A percentile compares a stretch with the other conserved stretches of the same genome.
These are phyloP conservation scores for Echites panduratus DNA, from an alignment of 257 asterid genomes.

Conservation along the genomic window DNA sequence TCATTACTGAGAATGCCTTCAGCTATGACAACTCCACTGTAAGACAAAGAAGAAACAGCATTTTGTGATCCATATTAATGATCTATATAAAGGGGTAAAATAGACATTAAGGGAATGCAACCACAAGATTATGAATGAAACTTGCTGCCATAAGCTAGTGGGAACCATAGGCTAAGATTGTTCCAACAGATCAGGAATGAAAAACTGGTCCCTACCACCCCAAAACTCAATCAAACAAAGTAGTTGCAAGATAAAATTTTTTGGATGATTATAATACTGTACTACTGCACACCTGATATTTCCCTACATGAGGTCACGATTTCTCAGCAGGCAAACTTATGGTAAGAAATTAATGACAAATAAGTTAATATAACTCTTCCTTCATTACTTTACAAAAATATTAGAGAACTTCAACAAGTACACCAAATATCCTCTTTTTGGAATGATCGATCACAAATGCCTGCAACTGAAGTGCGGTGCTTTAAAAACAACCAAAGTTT, in stretches of 20 bases:
- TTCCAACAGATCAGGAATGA: background rate
- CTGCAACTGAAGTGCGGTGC: background rate
- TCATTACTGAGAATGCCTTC: conserved; percentile 60
- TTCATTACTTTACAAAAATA: background rate
- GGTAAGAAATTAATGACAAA: background rate
- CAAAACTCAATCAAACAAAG: background rate
- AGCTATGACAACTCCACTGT: conserved; percentile 96
- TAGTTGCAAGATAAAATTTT: background rate
- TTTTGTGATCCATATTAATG: conserved; percentile 6
- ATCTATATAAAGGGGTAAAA: background rate
- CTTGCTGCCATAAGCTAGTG: background rate
- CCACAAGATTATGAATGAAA: background rate
- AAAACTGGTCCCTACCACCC: background rate
- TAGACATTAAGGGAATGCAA: background rate
- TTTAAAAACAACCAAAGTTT: background rate
- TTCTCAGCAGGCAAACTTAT: background rate
- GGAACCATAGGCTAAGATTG: background rate
- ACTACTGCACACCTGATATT: background rate
- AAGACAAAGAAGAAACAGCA: conserved; percentile 21
- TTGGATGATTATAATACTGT: background rate
- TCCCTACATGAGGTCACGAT: background rate
- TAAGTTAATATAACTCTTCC: background rate
- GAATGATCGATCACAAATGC: background rate
- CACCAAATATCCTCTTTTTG: background rate
- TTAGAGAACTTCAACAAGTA: background rate